Evolutionary conservation across 371 early-diverging fungal species (phyloP).

Genomic region (Batrachochytrium dendrobatidis): DNA sequence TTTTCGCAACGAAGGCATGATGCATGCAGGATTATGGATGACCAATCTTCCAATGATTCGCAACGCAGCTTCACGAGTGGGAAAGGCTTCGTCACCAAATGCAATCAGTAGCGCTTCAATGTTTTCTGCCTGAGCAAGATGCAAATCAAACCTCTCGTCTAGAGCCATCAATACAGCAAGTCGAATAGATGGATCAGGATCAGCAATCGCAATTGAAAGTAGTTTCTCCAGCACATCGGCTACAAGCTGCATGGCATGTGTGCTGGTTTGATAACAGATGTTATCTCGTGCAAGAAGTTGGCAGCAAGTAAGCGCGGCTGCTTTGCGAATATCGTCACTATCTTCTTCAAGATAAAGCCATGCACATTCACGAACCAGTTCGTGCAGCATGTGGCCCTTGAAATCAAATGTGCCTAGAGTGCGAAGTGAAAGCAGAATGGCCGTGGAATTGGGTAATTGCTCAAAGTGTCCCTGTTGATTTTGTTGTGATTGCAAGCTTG

Average conservation of each 20-base stretch:
- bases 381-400: constrained; percentile 28
- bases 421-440: constrained; percentile 75
- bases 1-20: constrained; percentile 82
- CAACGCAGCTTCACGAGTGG: constrained; percentile 77
- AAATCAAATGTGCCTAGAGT: constrained; percentile 83
- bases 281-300: constrained; percentile 53
- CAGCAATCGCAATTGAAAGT: background rate
- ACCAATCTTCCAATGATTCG: constrained; percentile 82
- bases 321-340: constrained; percentile 70
- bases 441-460: too few species aligned
- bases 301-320: constrained; percentile 85
- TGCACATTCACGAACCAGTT: constrained; percentile 27
- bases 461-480: too few species aligned
- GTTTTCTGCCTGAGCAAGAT: constrained; percentile 86
- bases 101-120: constrained; percentile 84
- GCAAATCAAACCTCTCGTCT: constrained; percentile 79
- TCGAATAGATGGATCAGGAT: constrained; percentile 58
- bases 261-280: constrained; percentile 2
- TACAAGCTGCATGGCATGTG: constrained; percentile 2
- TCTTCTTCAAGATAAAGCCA: constrained; percentile 82
- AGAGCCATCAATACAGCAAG: constrained; percentile 72
- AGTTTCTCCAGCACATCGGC: background rate
- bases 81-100: constrained; percentile 86
- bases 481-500: background rate
- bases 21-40: constrained; percentile 84